phyloP scores from a whole-genome alignment of 768 basidiomycete species.

The Tylopilus subfusipes region DNA sequence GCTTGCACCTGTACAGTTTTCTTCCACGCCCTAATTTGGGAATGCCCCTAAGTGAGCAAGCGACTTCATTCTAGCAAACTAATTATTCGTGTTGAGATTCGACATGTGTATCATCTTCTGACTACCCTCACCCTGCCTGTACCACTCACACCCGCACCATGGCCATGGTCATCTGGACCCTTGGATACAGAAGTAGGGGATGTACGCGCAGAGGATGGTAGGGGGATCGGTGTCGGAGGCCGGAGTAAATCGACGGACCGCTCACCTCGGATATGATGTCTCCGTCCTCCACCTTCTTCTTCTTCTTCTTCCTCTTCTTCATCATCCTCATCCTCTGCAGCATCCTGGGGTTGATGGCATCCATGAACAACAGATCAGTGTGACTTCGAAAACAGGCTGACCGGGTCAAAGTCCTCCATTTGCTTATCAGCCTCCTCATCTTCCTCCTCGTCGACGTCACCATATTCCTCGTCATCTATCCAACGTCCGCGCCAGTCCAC shows the following conservation, averaged over 20 bases:
- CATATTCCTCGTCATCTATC: constrained; percentile 75
- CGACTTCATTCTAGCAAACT: constrained; percentile 2
- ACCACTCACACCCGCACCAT: constrained; percentile 23
- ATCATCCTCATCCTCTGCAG: constrained; percentile 54
- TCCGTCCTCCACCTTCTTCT: constrained; percentile 25
- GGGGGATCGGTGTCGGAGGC: constrained; percentile 39
- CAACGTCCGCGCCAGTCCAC: constrained; percentile 92
- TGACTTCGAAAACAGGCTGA: constrained; percentile 32
- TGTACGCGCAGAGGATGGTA: constrained; percentile 43
- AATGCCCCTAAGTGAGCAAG: constrained; percentile 8
- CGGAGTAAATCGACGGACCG: constrained; percentile 36
- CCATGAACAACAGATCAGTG: constrained; percentile 1
- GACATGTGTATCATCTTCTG: constrained; percentile 37
- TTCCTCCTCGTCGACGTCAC: constrained; percentile 55
- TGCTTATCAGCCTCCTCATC: constrained; percentile 57
- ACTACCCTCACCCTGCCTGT: constrained; percentile 50
- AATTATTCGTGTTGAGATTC: constrained; percentile 11
- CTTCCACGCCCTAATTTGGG: constrained; percentile 20
- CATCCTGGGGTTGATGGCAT: constrained; percentile 40
- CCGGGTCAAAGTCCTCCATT: constrained; percentile 87
- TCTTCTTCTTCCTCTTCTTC: constrained; percentile 48
- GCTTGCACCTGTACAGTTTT: constrained; percentile 62
- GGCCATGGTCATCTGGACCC: constrained; percentile 36
- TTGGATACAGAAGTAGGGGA: constrained; percentile 51
- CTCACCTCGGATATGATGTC: constrained; percentile 34